phyloP scores from a whole-genome alignment of 441 rosid species.

The Geranium incanum region DNA sequence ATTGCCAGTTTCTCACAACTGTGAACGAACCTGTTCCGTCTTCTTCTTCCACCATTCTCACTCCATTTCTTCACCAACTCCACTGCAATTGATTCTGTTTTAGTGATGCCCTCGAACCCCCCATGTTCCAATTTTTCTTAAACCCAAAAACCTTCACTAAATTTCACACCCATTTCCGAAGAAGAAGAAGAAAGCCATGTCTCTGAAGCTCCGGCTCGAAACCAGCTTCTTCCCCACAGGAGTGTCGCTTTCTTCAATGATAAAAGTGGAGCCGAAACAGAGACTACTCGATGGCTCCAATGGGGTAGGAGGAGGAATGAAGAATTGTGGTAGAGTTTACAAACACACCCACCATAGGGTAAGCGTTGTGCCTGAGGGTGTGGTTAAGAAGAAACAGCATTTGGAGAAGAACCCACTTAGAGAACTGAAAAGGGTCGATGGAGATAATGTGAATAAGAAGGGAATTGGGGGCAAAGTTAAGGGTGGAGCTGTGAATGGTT shows the following conservation, averaged over 20 bases:
- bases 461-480: not conserved
- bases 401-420: constrained; percentile 7
- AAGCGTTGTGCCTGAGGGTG: constrained; percentile 6
- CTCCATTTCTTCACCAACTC: not conserved
- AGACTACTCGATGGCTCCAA: not conserved
- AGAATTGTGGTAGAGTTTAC: constrained; percentile 1
- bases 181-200: constrained; percentile 3
- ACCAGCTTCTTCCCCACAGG: constrained; percentile 1
- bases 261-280: not conserved
- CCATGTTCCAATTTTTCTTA: not conserved
- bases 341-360: constrained; percentile 2
- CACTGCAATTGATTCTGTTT: not conserved
- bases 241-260: not conserved
- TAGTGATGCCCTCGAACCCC: not conserved
- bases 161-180: constrained; percentile 3
- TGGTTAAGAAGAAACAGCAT: not conserved
- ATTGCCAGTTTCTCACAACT: not conserved
- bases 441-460: not conserved
- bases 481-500: constrained; percentile 3
- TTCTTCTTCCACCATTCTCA: not conserved
- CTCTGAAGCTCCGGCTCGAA: not conserved
- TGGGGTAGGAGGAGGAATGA: constrained; percentile 2
- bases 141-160: not conserved
- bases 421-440: constrained; percentile 6
- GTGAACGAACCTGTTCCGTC: not conserved